Base-by-base conservation (phyloP, 257 asterid species). In the Solanum corneliomulleri region DNA sequence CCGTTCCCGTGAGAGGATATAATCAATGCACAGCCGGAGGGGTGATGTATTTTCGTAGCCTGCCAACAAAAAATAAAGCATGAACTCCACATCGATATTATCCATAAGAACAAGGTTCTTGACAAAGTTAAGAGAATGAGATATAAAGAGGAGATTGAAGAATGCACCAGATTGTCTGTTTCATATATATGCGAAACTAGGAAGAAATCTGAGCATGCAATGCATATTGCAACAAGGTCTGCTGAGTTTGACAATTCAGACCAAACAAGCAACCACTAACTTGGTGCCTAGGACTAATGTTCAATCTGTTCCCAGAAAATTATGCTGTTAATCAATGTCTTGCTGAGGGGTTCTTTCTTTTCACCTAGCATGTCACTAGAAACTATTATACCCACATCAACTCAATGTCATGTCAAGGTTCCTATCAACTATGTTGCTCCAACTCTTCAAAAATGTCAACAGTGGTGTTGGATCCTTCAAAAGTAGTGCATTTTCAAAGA, bases 21-120 rank as follows among this genome's bases (percentile, higher is more conserved):
- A 90, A 93, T 89, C 93, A 91, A 89, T 8, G 98, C 98, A 85
- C 99, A 95, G 90, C 98, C 99, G 77, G 97, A 92, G 49, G 99
- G 99, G 92, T 96, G 99, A 90, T 92, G 93, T 89, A 97, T 81
- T 90, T 93, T 91, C 39, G 98, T 93, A 45, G 86, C 91, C 99
- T 97, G 93, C 86, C 86, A 92, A 80, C 37, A 68, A 29, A 80
- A 44, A 80, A 80, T 16, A 80, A 10, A 80, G 44, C 44, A 80
- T 80, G 44, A 80, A 80, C 85, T 49, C 44, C 85, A 25, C 7
- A 58, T 68, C 58, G 27, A 66, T 85, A 83, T 74, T 78, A 90
- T 31, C 83, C 90, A 86, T 60, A 80, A 47, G 27, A 49, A 21
- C 66, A 10, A 80, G 39, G 68, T 80, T 80, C 69, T 27, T 47